These are phyloP conservation scores for Leccinum subspadiceum DNA, from an alignment of 1,284 basidiomycete genomes.

Conservation along the genomic window DNA sequence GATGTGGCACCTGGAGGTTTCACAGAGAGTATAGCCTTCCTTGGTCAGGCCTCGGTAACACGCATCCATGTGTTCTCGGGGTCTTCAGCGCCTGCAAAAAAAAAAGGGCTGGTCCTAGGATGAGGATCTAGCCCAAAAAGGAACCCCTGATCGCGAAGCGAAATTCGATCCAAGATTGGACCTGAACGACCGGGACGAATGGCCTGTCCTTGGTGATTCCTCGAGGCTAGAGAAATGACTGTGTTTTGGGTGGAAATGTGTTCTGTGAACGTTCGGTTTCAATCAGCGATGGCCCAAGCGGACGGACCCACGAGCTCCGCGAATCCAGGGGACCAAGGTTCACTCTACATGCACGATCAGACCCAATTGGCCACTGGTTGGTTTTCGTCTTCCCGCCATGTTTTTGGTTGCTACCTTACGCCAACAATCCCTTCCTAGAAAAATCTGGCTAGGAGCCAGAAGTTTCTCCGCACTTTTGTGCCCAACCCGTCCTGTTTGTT, in stretches of 20 bases:
- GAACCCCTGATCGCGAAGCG: constrained; percentile 25
- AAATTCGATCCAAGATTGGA: constrained; percentile 26
- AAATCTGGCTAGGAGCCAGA: constrained; percentile 21
- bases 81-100: constrained; percentile 28
- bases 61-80: constrained; percentile 25
- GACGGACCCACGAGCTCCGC: constrained; percentile 35
- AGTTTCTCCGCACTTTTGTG: constrained; percentile 16
- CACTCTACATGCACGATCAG: constrained; percentile 32
- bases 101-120: constrained; percentile 17
- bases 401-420: constrained; percentile 31
- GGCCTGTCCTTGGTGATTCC: constrained; percentile 24
- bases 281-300: constrained; percentile 27
- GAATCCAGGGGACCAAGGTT: constrained; percentile 32
- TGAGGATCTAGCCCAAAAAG: constrained; percentile 28
- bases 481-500: constrained; percentile 29
- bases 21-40: constrained; percentile 35
- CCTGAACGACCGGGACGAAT: constrained; percentile 15
- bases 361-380: constrained; percentile 29
- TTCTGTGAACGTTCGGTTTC: constrained; percentile 30
- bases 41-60: constrained; percentile 30
- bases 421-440: constrained; percentile 31
- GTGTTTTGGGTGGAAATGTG: constrained; percentile 21
- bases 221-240: constrained; percentile 19
- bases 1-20: constrained; percentile 15
- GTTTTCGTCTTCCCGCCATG: constrained; percentile 33